These are phyloP conservation scores for Cercospora sp. DNA, from an alignment of 2,329 filamentous ascomycete species.

Conservation along the genomic window DNA sequence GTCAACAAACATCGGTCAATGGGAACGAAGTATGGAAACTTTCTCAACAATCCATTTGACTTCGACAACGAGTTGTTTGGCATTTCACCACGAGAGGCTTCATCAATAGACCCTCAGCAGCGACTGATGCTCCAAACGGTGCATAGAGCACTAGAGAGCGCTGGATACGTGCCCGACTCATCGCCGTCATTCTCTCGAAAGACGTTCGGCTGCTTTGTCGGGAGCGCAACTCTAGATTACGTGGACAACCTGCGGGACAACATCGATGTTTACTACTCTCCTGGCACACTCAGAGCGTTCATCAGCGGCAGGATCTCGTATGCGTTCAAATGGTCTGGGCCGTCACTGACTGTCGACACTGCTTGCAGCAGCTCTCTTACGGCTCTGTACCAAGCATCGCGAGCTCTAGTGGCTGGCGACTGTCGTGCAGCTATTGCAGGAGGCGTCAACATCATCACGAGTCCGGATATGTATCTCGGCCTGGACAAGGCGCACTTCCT, in stretches of 20 bases:
- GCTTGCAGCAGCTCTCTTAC: slow-evolving; percentile 18
- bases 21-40: slow-evolving; percentile 19
- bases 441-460: slow-evolving; percentile 22
- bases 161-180: slow-evolving; percentile 20
- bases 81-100: slow-evolving; percentile 19
- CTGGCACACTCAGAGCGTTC: slow-evolving; percentile 18
- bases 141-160: slow-evolving; percentile 15
- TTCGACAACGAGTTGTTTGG: slow-evolving; percentile 19
- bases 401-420: slow-evolving; percentile 15
- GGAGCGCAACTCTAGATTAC: slow-evolving; percentile 16
- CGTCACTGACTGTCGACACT: slow-evolving; percentile 18
- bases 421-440: slow-evolving; percentile 19
- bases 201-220: slow-evolving; percentile 18
- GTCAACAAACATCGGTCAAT: slow-evolving; percentile 8
- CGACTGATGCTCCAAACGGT: slow-evolving; percentile 14
- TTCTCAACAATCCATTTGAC: slow-evolving; percentile 16
- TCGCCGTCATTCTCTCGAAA: slow-evolving; percentile 13
- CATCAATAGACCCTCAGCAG: slow-evolving; percentile 22
- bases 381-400: slow-evolving; percentile 17
- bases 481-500: slow-evolving; percentile 27
- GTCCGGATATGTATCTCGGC: slow-evolving; percentile 22
- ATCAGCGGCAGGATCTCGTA: slow-evolving; percentile 16
- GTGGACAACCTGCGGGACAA: slow-evolving; percentile 14
- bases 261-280: slow-evolving; percentile 18
- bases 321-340: slow-evolving; percentile 22